A percentile compares a stretch with the other conserved stretches of the same genome.
Evolutionary conservation across 768 basidiomycete genomes (phyloP).

Genomic region (Leccinum disarticulatum): DNA sequence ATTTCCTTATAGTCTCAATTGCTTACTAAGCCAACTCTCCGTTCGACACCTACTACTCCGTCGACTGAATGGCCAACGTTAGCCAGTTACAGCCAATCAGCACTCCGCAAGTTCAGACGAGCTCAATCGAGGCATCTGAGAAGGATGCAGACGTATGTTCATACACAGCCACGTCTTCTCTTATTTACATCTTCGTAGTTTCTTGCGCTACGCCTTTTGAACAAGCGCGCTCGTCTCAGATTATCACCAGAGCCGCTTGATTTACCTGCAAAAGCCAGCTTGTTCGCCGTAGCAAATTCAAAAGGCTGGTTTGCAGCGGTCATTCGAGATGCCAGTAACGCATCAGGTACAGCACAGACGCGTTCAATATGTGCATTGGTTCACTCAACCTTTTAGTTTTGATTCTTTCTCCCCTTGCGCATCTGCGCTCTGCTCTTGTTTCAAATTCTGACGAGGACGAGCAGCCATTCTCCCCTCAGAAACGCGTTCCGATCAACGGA

Average conservation of each 20-base stretch:
- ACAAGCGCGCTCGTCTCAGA: constrained; percentile 63
- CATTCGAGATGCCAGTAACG: constrained; percentile 33
- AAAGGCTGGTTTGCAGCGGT: constrained; percentile 74
- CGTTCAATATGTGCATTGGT: not conserved
- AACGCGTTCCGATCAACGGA: constrained; percentile 44
- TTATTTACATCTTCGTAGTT: constrained; percentile 28
- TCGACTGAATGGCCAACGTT: constrained; percentile 26
- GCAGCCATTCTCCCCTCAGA: constrained; percentile 50
- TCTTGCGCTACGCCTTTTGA: constrained; percentile 40
- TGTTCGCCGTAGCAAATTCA: constrained; percentile 60
- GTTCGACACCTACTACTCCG: not conserved
- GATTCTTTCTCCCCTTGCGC: constrained; percentile 56
- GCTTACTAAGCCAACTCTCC: not conserved
- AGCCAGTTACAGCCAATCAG: constrained; percentile 32
- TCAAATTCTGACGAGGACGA: constrained; percentile 39
- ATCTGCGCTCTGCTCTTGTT: constrained; percentile 56
- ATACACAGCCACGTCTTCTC: not conserved
- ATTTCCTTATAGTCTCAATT: not conserved
- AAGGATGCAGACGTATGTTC: constrained; percentile 33
- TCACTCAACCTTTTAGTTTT: constrained; percentile 43
- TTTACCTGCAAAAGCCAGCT: constrained; percentile 45
- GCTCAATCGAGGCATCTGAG: constrained; percentile 25
- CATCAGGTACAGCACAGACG: constrained; percentile 37
- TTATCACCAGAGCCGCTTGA: constrained; percentile 55
- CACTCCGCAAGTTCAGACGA: constrained; percentile 24